Evolutionary conservation across 441 rosid species (phyloP), one percentile per base, ranked within the genome.

Genomic region (Gossypium gossypioides): DNA sequence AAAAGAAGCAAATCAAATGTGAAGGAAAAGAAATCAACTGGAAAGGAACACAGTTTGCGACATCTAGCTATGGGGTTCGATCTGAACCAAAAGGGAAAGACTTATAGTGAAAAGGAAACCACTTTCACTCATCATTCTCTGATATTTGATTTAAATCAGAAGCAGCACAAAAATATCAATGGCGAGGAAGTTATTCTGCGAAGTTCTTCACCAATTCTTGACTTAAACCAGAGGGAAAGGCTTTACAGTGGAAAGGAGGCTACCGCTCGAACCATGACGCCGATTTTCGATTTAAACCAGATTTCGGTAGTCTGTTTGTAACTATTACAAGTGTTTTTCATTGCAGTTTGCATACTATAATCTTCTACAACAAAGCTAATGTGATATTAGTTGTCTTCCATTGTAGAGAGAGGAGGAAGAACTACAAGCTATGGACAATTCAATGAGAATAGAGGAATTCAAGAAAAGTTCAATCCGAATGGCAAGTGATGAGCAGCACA

Each of bases 371-470:
- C 15, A 44, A 69, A 62, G 63, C 74, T 81, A 77, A 71, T 46
- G 32, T 48, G 7, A 3, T 12, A 12, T n/a, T 1, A 24, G 15
- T 67, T 46, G 6, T 24, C 44, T 10, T 60, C 37, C 69, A 15
- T 71, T 81, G 82, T 86, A 94, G 98, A 84, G 69, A 52, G 98
- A 90, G 75, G 96, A 87, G 81, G 98, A 90, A 73, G 97, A 91
- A 65, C 60, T 86, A 4, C 84, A 78, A 69, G 82, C 64, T 2
- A 75, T 61, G 34, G 79, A 82, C 3, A 88, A 78, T 72, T 67
- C 60, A 15, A 56, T 62, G 74, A 83, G 77, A 46, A 44, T 64
- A 5, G 92, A 83, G 72, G 91, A 86, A 59, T 77, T 77, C 3
- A 82, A 78, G 72, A 76, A 79, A 13, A 78, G 75, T 74, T 75